Evolutionary conservation across 1,284 basidiomycete species (phyloP).

Genomic region (Vanrija humicola): DNA sequence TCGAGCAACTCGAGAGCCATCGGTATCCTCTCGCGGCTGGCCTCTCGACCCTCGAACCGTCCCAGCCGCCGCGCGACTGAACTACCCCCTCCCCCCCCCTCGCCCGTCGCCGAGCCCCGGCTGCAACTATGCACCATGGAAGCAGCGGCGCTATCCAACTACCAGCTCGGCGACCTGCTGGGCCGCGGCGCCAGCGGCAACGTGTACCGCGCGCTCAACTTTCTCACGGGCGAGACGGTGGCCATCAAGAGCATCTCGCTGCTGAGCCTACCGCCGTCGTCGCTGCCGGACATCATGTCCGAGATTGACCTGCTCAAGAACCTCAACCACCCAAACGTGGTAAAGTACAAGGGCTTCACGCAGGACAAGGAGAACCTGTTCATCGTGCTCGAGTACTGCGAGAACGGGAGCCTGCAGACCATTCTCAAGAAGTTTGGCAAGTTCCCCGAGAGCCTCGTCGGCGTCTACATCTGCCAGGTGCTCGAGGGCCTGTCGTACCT

Average conservation of each 20-base stretch:
- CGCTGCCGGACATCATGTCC: constrained; percentile 91
- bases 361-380: constrained; percentile 91
- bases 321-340: constrained; percentile 87
- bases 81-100: no score
- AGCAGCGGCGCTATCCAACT: constrained; percentile 33
- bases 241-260: constrained; percentile 93
- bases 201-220: constrained; percentile 92
- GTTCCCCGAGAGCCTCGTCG: constrained; percentile 93
- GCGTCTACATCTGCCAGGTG: constrained; percentile 88
- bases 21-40: not conserved
- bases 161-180: constrained; percentile 92
- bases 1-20: not conserved
- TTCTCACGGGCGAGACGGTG: constrained; percentile 92
- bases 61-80: not conserved
- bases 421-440: constrained; percentile 97
- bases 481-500: constrained; percentile 89
- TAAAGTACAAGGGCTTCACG: constrained; percentile 95
- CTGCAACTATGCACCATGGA: constrained; percentile 16
- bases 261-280: constrained; percentile 84
- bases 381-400: constrained; percentile 95
- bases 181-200: constrained; percentile 93
- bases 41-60: no score
- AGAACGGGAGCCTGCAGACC: constrained; percentile 92
- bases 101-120: no score
- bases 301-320: constrained; percentile 98